Base-by-base conservation (phyloP, 2,329 filamentous ascomycete species). In the Talaromyces sp. region DNA sequence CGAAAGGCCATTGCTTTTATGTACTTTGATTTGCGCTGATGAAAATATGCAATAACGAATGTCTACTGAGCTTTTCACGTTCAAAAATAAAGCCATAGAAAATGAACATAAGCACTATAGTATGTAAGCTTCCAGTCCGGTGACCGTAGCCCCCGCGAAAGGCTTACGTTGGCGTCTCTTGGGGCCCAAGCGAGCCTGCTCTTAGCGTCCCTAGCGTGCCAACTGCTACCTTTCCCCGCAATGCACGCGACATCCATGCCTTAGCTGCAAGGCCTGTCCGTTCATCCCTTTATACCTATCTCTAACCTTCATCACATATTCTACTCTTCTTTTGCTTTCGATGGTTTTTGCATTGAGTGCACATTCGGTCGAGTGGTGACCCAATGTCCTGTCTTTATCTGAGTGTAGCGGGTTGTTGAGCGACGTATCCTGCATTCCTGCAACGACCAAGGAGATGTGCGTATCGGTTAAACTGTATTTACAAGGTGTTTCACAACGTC, bases 151-250 rank as follows among this genome's bases (percentile, higher is more conserved):
- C 31, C 52, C 52, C 33, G 52, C 52, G 52, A 56, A 39, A 37
- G 52, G 52, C 52, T 56, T 22, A 39, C 31, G 19, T 56, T 37
- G 52, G 52, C n/a, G 56, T 45, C 31, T 15, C 37, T 59, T 8
- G 39, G 52, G 37, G 22, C 11, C 56, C 35, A 25, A 58, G 56
- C 56, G 11, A 35, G 31, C 50, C 50, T 31, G 2, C n/a, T 22
- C 33, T 39, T 37, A 37, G 52, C 31, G 31, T 37, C n/a, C 49
- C 52, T 56, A n/a, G 15, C 19, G 6, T 39, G 22, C 52, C 52
- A 56, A 56, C 59, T 25, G 59, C 43, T 43, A 35, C 15, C n/a
- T 61, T 61, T 50, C 59, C 59, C 59, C 59, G 59, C 59, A 61
- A 39, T 49, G 59, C 59, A 50, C 31, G 56, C 56, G 56, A 45